A percentile compares a stretch with the other conserved stretches of the same genome.
phyloP scores from a whole-genome alignment of 225 moss, liverwort and hornwort genomes.

The Rhytidiadelphus loreus region DNA sequence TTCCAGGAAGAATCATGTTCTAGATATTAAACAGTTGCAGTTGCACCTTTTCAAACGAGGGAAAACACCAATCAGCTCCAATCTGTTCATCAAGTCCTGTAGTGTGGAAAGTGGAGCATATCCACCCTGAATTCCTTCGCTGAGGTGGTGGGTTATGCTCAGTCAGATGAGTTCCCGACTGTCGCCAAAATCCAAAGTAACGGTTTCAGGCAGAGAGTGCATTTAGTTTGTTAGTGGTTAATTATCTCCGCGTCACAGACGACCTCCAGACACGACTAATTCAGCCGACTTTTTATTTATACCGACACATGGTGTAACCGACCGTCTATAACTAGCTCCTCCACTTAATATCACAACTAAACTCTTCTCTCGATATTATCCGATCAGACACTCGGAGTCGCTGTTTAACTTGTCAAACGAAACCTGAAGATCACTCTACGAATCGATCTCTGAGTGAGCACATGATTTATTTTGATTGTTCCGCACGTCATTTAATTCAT shows the following conservation, averaged over 20 bases:
- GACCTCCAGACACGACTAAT: background rate
- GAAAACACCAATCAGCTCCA: background rate
- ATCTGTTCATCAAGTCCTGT: background rate
- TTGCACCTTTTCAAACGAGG: background rate
- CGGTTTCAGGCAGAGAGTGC: background rate
- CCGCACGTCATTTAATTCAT: background rate
- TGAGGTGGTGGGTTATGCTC: background rate
- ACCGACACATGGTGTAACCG: background rate
- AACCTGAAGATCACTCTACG: background rate
- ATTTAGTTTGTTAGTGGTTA: background rate
- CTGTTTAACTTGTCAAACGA: background rate
- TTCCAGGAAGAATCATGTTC: background rate
- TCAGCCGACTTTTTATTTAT: background rate
- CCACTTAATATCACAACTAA: background rate
- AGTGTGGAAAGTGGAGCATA: background rate
- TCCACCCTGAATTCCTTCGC: background rate
- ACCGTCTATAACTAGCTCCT: background rate
- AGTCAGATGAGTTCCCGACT: background rate
- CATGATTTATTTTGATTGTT: background rate
- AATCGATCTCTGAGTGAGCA: background rate
- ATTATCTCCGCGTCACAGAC: too few relatives aligned
- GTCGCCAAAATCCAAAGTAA: background rate
- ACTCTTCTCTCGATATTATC: background rate
- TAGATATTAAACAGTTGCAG: background rate
- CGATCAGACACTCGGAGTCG: background rate